These are phyloP conservation scores for Neurospora intermedia DNA, from an alignment of 495 filamentous ascomycete genomes.

Conservation along the genomic window DNA sequence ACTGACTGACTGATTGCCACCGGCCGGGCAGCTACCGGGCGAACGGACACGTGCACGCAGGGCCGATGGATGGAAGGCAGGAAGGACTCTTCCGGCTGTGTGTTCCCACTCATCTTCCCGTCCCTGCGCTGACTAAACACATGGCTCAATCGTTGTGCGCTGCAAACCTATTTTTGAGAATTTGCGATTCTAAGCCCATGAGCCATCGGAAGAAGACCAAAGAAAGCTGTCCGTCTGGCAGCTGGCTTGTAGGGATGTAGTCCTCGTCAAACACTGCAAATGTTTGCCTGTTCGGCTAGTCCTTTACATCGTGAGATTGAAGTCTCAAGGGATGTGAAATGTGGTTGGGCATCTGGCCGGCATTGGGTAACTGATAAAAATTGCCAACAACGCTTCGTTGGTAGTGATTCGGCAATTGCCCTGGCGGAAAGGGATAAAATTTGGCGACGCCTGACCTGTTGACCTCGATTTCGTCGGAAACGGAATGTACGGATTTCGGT, in stretches of 20 bases:
- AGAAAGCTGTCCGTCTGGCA: background rate
- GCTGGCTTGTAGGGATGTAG: background rate
- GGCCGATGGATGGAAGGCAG: background rate
- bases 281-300: background rate
- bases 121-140: background rate
- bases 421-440: background rate
- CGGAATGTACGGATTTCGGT: background rate
- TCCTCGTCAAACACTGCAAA: background rate
- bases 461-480: background rate
- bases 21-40: background rate
- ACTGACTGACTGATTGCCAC: background rate
- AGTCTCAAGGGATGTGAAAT: background rate
- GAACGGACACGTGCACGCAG: background rate
- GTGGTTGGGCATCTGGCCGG: background rate
- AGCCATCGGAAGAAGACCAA: background rate
- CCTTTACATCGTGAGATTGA: no score
- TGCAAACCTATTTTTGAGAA: background rate
- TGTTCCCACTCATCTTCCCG: background rate
- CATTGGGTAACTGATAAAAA: no score
- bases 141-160: background rate
- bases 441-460: background rate
- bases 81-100: background rate
- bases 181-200: background rate
- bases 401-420: background rate
- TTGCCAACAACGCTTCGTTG: background rate